Percentiles rank a stretch among this genome's conserved stretches.
phyloP scores from a whole-genome alignment of 179 eudicot genomes.

The Nepenthes alata region DNA sequence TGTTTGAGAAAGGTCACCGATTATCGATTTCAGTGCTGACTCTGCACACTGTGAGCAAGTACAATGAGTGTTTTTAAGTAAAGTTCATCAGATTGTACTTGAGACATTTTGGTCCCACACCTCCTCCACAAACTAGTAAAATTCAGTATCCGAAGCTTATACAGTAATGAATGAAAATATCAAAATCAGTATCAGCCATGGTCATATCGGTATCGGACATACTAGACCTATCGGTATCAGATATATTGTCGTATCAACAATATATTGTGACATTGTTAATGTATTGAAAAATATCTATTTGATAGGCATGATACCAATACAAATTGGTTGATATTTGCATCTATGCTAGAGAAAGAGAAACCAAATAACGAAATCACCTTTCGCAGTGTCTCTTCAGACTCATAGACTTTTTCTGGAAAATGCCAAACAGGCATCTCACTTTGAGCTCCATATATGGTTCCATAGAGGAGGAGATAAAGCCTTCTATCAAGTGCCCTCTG shows the following conservation, averaged over 20 bases:
- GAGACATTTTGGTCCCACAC: no score
- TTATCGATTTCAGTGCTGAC: conserved; percentile 63
- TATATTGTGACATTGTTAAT: no score
- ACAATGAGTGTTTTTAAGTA: neutral
- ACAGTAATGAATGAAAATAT: no score
- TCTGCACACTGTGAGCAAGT: conserved; percentile 74
- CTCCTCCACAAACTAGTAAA: no score
- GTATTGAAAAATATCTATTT: no score
- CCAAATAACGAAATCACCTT: conserved; percentile 34
- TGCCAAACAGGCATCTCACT: conserved; percentile 67
- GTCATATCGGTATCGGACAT: no score
- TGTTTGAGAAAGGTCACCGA: conserved; percentile 78
- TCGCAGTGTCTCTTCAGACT: conserved; percentile 71
- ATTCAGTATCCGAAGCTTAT: no score
- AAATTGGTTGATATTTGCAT: neutral
- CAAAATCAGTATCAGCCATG: no score
- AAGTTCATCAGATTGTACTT: no score
- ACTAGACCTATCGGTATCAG: no score
- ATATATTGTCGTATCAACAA: no score
- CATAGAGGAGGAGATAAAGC: conserved; percentile 79
- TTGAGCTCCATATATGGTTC: conserved; percentile 43
- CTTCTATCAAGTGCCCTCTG: conserved; percentile 85
- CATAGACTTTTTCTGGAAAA: conserved; percentile 83
- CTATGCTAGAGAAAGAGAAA: neutral
- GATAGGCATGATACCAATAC: no score